Conservation (phyloP, 2,329 filamentous ascomycete genomes). For the Biscogniauxia marginata region DNA sequence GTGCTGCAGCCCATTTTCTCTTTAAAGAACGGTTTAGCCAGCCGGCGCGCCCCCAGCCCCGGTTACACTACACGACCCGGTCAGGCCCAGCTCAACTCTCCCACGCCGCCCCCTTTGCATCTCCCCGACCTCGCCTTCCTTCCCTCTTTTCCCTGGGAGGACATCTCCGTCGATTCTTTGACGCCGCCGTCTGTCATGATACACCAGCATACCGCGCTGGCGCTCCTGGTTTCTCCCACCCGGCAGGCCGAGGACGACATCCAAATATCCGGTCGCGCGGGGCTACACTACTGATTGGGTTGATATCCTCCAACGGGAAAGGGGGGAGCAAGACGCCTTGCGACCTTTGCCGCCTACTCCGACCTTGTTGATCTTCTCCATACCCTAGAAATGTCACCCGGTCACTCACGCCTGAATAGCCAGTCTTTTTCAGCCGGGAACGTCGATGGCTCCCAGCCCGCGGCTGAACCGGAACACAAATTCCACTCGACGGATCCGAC, state of each 20-base stretch:
- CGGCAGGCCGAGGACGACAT: constrained; percentile 27
- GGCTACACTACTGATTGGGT: constrained; percentile 15
- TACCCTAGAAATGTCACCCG: constrained; percentile 40
- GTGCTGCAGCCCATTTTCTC: constrained; percentile 2
- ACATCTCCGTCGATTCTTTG: constrained; percentile 10
- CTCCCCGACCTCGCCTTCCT: constrained; percentile 3
- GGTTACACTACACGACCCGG: constrained; percentile 2
- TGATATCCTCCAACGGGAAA: constrained; percentile 5
- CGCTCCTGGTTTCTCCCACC: constrained; percentile 28
- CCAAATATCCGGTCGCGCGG: constrained; percentile 26
- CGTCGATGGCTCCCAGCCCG: constrained; percentile 34
- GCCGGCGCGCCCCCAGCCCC: background rate
- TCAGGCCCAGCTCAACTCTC: background rate
- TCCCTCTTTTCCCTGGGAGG: constrained; percentile 11
- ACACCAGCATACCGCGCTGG: constrained; percentile 22
- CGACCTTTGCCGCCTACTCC: constrained; percentile 15
- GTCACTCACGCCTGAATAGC: constrained; percentile 32
- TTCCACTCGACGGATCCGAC: constrained; percentile 32
- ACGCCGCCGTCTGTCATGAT: constrained; percentile 27
- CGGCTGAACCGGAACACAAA: constrained; percentile 31
- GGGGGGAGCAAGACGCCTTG: constrained; percentile 4
- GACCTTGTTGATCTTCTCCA: constrained; percentile 24
- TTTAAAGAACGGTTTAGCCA: constrained; percentile 1
- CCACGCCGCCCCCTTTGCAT: background rate
- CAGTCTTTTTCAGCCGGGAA: constrained; percentile 36